A percentile compares a stretch with the other conserved stretches of the same genome.
phyloP scores from a whole-genome alignment of 1,139 yeast genomes.

The Casaregolazyma suthepensis region DNA sequence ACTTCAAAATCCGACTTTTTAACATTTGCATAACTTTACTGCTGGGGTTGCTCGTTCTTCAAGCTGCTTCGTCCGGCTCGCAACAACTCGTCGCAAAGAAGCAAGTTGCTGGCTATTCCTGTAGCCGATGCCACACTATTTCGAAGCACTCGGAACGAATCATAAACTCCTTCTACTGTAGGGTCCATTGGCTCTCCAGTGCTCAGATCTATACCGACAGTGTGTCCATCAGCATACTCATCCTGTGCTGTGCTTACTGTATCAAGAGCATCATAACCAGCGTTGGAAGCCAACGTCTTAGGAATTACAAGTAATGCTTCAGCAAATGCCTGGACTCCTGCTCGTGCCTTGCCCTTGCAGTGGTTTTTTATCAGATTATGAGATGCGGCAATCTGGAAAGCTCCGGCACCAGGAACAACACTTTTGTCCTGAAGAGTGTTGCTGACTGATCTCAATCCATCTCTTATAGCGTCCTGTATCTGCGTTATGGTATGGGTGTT shows the following conservation, averaged over 20 bases:
- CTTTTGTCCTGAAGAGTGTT: conserved; percentile 81
- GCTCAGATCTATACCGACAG: conserved; percentile 83
- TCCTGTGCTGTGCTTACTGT: conserved; percentile 87
- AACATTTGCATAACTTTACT: conserved; percentile 1
- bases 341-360: conserved; percentile 80
- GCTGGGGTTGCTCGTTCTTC: conserved; percentile 42
- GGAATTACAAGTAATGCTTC: conserved; percentile 89
- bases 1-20: neutral
- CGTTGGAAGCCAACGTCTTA: conserved; percentile 85
- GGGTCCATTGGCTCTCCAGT: conserved; percentile 98
- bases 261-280: conserved; percentile 90
- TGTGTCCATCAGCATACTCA: conserved; percentile 73
- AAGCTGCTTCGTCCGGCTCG: conserved; percentile 93
- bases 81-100: conserved; percentile 90
- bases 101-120: conserved; percentile 87
- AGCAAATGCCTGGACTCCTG: conserved; percentile 90
- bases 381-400: conserved; percentile 81
- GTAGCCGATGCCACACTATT: conserved; percentile 90
- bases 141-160: conserved; percentile 86
- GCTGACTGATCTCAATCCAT: conserved; percentile 91
- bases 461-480: conserved; percentile 94
- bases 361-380: conserved; percentile 47
- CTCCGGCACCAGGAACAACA: conserved; percentile 96
- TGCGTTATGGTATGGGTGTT: conserved; percentile 84
- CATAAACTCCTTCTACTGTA: conserved; percentile 91